Evolutionary conservation across 306 rosid species (phyloP).

Genomic region (Rubus idaeus): DNA sequence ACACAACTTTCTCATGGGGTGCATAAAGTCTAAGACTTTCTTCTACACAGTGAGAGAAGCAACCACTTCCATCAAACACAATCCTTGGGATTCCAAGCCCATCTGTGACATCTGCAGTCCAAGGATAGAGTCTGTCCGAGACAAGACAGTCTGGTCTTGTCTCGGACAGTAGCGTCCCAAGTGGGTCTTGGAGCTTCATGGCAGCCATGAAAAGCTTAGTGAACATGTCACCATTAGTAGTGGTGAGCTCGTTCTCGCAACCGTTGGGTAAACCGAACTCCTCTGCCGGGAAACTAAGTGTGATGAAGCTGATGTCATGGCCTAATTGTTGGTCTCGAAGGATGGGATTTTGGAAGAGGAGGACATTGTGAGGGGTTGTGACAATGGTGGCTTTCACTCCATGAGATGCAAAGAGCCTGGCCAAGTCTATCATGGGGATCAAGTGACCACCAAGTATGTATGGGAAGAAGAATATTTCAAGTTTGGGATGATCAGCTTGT

Average conservation of each 20-base stretch:
- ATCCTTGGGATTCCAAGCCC: slow-evolving; percentile 36
- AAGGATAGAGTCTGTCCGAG: slow-evolving; percentile 48
- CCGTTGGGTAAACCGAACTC: slow-evolving; percentile 35
- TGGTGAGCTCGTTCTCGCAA: slow-evolving; percentile 27
- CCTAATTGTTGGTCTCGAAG: slow-evolving; percentile 42
- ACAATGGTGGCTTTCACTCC: slow-evolving; percentile 55
- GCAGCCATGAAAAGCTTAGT: slow-evolving; percentile 35
- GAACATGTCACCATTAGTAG: slow-evolving; percentile 39
- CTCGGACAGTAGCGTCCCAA: slow-evolving; percentile 33
- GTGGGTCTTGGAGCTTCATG: slow-evolving; percentile 48
- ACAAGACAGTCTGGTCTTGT: slow-evolving; percentile 47
- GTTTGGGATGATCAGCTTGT: slow-evolving; percentile 6
- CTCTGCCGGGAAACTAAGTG: slow-evolving; percentile 21
- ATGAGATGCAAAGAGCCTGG: slow-evolving; percentile 57
- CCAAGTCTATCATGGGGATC: slow-evolving; percentile 70
- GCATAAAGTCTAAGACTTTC: slow-evolving; percentile 26
- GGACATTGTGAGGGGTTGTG: slow-evolving; percentile 38
- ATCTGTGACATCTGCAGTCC: slow-evolving; percentile 43
- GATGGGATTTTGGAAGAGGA: slow-evolving; percentile 41
- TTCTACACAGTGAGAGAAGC: slow-evolving; percentile 48
- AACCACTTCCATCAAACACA: slow-evolving; percentile 46
- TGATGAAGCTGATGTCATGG: slow-evolving; percentile 34
- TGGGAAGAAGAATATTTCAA: slow-evolving; percentile 35
- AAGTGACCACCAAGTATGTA: slow-evolving; percentile 57
- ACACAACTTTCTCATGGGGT: slow-evolving; percentile 29